Evolutionary conservation across 345 rosid genomes (phyloP), one percentile per base, ranked within the genome.

Genomic region (Eucalyptus curtisii): DNA sequence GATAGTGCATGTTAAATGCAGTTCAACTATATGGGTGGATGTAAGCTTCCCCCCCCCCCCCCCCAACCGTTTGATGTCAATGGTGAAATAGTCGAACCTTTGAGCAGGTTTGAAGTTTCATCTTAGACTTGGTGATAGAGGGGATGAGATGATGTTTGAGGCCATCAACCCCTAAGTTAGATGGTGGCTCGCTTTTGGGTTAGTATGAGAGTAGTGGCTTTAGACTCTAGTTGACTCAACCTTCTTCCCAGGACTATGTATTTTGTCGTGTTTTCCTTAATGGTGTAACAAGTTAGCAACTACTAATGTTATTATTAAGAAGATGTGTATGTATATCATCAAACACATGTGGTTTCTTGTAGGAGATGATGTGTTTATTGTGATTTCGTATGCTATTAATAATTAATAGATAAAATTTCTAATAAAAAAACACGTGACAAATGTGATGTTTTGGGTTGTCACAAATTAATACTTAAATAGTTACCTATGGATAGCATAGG

Each of bases 361-460:
- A 55, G 61, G 61, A 25, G 13, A 10, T 55, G 30, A 24, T 55
- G 61, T 55, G 61, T 55, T 55, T 55, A 25, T 55, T 24, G 61
- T 55, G 30, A 11, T 55, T 55, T 24, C 5, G 2, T 5, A 55
- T 24, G 30, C 30, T 55, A 24, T 24, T 24, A 55, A 24, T 24
- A 55, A 24, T 55, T 55, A 55, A 55, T 22, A 55, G 6, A 55
- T 24, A 24, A 55, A 55, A 24, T 8, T 53, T 4, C 3, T 1
- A 7, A 17, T 16, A 50, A 6, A 50, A 55, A 25, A 10, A 24
- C 13, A 55, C 6, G 13, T 2, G 61, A 3, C 13, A 0, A 3
- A 0, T 24, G 61, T 55, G 61, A 55, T 24, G 30, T 2, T 55
- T 24, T 55, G 30, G 13, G 61, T 24, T 1, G 3, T 9, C 30